These are phyloP conservation scores for Noccaea bulbosa DNA, from an alignment of 345 rosid species.

Conservation along the genomic window DNA sequence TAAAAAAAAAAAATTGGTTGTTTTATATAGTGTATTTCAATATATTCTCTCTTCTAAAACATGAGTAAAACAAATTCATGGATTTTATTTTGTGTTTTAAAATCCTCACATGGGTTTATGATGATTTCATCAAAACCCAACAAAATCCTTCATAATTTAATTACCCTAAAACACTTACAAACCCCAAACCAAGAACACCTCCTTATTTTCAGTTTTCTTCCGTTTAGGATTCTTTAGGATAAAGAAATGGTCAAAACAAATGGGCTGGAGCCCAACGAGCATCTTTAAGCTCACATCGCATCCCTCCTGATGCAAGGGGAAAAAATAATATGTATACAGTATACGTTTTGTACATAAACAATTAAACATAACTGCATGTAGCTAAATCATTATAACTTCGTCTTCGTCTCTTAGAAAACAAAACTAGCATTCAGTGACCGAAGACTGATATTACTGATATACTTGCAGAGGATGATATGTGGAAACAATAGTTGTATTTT, in stretches of 20 bases:
- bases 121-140: no score
- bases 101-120: no score
- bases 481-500: constrained; percentile 35
- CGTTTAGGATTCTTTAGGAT: neutral
- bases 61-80: no score
- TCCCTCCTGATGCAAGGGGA: neutral
- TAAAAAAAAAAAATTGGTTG: no score
- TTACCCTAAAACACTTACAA: no score
- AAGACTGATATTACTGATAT: constrained; percentile 27
- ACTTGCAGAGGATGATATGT: constrained; percentile 35
- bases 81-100: no score
- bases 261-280: constrained; percentile 29
- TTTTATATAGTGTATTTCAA: no score
- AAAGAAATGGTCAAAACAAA: neutral
- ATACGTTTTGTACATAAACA: no score
- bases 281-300: neutral
- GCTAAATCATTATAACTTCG: constrained; percentile 14
- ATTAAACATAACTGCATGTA: neutral
- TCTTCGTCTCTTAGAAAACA: constrained; percentile 2
- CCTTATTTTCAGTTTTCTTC: neutral
- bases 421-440: constrained; percentile 21
- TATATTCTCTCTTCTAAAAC: no score
- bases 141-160: no score
- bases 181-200: no score
- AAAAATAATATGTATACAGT: neutral